Conservation (phyloP, 2,329 filamentous ascomycete genomes). For the Didymella glomerata region DNA sequence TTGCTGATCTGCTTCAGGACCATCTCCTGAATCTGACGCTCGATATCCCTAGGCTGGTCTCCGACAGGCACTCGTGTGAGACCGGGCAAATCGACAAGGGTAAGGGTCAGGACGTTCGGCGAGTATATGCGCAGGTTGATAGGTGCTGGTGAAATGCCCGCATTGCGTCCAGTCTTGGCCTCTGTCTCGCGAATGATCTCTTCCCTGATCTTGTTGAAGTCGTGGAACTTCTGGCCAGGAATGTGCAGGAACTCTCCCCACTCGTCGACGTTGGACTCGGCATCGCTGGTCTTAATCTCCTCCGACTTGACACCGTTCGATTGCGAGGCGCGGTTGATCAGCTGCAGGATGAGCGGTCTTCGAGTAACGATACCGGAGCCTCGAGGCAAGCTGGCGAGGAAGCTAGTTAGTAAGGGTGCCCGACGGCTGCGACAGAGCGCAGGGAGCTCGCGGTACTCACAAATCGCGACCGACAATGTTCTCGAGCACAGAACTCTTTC, state of each 20-base stretch:
- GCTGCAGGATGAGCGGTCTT: slow-evolving; percentile 93
- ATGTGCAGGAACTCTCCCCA: slow-evolving; percentile 99
- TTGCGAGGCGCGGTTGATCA: slow-evolving; percentile 83
- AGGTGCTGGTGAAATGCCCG: slow-evolving; percentile 92
- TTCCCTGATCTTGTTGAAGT: slow-evolving; percentile 98
- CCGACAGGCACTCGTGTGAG: slow-evolving; percentile 96
- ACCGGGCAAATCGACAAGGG: slow-evolving; percentile 94
- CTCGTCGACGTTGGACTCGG: slow-evolving; percentile 90
- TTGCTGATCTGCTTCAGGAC: slow-evolving; percentile 98
- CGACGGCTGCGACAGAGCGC: slow-evolving; percentile 7
- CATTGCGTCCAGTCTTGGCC: slow-evolving; percentile 94
- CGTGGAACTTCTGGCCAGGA: slow-evolving; percentile 94
- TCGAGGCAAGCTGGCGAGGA: slow-evolving; percentile 78
- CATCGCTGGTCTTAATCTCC: slow-evolving; percentile 75
- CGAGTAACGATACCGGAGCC: slow-evolving; percentile 97
- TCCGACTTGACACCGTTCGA: slow-evolving; percentile 73
- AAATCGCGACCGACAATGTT: slow-evolving; percentile 99
- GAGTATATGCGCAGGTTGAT: slow-evolving; percentile 99
- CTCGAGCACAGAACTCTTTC: slow-evolving; percentile 98
- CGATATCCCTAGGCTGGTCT: slow-evolving; percentile 95
- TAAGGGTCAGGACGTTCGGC: slow-evolving; percentile 95
- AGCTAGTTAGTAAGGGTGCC: slow-evolving; percentile 37
- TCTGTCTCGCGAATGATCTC: slow-evolving; percentile 98
- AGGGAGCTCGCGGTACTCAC: slow-evolving; percentile 64
- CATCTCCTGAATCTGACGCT: slow-evolving; percentile 96